Base-by-base conservation (phyloP, 2,329 filamentous ascomycete genomes). In the Fusarium guadeloupense region DNA sequence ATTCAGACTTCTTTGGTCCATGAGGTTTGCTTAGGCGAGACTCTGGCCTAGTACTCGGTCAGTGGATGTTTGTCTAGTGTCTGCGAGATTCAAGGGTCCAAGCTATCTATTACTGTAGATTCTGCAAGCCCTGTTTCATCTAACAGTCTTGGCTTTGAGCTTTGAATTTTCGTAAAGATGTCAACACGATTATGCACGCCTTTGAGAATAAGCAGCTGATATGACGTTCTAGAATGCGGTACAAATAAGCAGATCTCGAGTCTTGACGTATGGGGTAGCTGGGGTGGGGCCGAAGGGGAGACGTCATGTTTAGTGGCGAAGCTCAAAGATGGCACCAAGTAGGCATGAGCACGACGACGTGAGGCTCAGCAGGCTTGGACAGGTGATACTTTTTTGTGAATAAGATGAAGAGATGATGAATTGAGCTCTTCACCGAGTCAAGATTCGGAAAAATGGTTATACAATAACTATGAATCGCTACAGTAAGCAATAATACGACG, bases 241-340 rank as follows among this genome's bases (percentile, higher is more conserved):
- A 47, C 30, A 20, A 21, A n/a, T 31, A 44, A 30, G 38, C 16
- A 59, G 38, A 40, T 52, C 33, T 31, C 14, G n/a, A n/a, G n/a
- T n/a, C 21, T 23, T 26, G 17, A 13, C 34, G 16, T 35, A 40
- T 30, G 16, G 23, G 40, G 34, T 39, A 39, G 33, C 34, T 30
- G 26, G 12, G 44, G 43, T 44, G 37, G 48, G 28, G 46, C 34
- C 20, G 39, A 21, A 41, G 14, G 28, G 51, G 26, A 54, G 31
- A 49, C 48, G 56, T 62, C 61, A 64, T 64, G 44, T 53, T 38
- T 8, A 34, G 38, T 39, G 54, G 50, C 47, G 62, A 65, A 58
- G 45, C 58, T 54, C 16, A 6, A 31, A n/a, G 42, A 19, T 10
- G 17, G 14, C 16, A 41, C 37, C 37, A 25, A 45, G 50, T 46